phyloP scores from a whole-genome alignment of 495 filamentous ascomycete genomes.

The Penicillium argentinense region DNA sequence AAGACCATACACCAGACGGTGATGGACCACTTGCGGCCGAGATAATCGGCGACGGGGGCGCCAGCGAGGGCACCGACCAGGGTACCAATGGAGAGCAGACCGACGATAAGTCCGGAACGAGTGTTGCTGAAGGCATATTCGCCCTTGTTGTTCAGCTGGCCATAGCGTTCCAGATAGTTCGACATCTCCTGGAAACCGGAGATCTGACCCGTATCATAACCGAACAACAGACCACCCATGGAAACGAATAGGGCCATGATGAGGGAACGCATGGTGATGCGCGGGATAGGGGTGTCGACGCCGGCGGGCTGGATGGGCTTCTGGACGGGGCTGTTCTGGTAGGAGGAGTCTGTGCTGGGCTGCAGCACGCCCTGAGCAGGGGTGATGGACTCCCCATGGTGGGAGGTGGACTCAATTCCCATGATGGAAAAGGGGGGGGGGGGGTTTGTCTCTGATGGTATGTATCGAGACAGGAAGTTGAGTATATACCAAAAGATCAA shows the following conservation, averaged over 20 bases:
- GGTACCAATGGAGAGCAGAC: constrained; percentile 62
- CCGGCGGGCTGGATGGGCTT: constrained; percentile 26
- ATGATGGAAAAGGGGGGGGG: constrained; percentile 22
- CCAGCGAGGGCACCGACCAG: constrained; percentile 64
- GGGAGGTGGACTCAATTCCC: constrained; percentile 34
- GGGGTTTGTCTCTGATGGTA: background rate
- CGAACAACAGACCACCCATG: constrained; percentile 68
- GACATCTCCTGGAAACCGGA: constrained; percentile 61
- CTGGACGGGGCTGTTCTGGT: constrained; percentile 21
- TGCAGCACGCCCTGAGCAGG: constrained; percentile 21
- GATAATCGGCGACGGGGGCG: constrained; percentile 51
- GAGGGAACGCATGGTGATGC: constrained; percentile 45
- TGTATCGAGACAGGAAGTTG: too few species aligned
- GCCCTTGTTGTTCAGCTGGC: constrained; percentile 25
- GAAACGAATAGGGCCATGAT: constrained; percentile 57
- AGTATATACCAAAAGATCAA: too few species aligned
- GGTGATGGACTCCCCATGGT: constrained; percentile 41
- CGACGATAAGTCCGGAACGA: constrained; percentile 55
- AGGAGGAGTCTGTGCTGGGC: constrained; percentile 25
- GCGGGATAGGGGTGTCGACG: constrained; percentile 41
- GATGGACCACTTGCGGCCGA: constrained; percentile 56
- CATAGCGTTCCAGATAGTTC: constrained; percentile 49
- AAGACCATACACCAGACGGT: constrained; percentile 58
- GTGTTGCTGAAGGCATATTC: constrained; percentile 47
- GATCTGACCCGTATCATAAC: constrained; percentile 53